phyloP scores from a whole-genome alignment of 1,139 yeast species.

The Hansenula lynferdii region DNA sequence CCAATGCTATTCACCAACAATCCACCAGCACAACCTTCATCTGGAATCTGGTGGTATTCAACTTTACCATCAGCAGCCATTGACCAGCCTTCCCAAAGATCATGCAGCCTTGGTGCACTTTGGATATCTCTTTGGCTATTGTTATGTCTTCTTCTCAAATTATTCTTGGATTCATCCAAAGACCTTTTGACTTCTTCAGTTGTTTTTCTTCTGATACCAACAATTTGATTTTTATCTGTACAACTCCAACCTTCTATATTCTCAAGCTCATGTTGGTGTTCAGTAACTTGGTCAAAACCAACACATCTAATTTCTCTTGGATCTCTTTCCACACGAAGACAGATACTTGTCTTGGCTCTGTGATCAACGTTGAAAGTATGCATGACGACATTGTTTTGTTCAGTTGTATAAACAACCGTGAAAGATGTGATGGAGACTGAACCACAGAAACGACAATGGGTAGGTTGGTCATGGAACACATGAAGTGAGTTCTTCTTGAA shows the following conservation, averaged over 20 bases:
- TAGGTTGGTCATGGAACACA: constrained; percentile 79
- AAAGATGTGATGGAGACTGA: constrained; percentile 75
- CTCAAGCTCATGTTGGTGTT: constrained; percentile 62
- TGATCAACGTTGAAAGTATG: constrained; percentile 73
- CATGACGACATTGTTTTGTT: constrained; percentile 53
- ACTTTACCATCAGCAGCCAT: constrained; percentile 62
- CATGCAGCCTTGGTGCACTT: constrained; percentile 21
- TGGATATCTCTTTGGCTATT: constrained; percentile 7
- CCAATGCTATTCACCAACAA: constrained; percentile 45
- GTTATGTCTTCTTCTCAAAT: constrained; percentile 17
- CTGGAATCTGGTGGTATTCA: constrained; percentile 57
- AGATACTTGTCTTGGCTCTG: constrained; percentile 73
- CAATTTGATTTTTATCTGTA: constrained; percentile 70
- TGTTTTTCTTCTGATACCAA: constrained; percentile 58
- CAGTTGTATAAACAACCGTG: constrained; percentile 62
- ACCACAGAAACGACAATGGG: constrained; percentile 89
- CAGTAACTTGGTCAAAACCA: constrained; percentile 74
- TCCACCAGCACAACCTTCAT: constrained; percentile 32
- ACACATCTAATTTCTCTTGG: constrained; percentile 86
- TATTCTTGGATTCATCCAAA: constrained; percentile 9
- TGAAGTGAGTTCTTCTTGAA: constrained; percentile 56
- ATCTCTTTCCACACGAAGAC: constrained; percentile 87
- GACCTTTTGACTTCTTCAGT: constrained; percentile 22
- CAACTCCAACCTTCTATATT: constrained; percentile 72
- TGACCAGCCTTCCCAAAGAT: constrained; percentile 79